Percentiles rank a stretch among this genome's conserved stretches.
These are phyloP conservation scores for Prunus padus DNA, from an alignment of 306 rosid species.

Conservation along the genomic window DNA sequence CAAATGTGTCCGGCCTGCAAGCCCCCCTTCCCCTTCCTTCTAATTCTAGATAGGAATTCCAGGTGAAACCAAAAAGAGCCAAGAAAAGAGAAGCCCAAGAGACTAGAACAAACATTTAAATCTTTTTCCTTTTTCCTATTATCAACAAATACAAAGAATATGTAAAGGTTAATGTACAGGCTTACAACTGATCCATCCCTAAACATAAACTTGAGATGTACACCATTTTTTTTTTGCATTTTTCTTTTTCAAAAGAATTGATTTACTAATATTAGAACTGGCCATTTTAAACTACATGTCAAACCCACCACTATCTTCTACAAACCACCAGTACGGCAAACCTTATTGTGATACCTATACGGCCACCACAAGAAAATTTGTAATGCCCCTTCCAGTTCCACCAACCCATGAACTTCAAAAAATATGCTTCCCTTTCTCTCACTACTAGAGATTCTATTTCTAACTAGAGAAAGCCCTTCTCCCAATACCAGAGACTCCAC, in stretches of 20 bases:
- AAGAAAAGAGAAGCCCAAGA: neutral
- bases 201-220: slow-evolving; percentile 25
- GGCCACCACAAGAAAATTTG: slow-evolving; percentile 2
- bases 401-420: slow-evolving; percentile 15
- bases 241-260: slow-evolving; percentile 30
- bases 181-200: slow-evolving; percentile 11
- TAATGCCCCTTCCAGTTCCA: slow-evolving; percentile 10
- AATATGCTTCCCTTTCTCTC: slow-evolving; percentile 8
- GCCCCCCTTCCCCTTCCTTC: no score
- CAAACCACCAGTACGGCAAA: slow-evolving; percentile 11
- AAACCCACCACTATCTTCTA: slow-evolving; percentile 32
- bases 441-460: slow-evolving; percentile 1
- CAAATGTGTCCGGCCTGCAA: neutral
- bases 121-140: slow-evolving; percentile 15
- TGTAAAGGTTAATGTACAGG: slow-evolving; percentile 26
- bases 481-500: neutral
- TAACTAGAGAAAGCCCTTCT: neutral
- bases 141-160: slow-evolving; percentile 35
- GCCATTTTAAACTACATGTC: slow-evolving; percentile 24
- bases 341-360: slow-evolving; percentile 23
- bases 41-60: neutral
- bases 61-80: neutral
- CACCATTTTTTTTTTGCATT: slow-evolving; percentile 14
- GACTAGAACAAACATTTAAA: neutral
- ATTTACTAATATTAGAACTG: slow-evolving; percentile 19